Base-by-base conservation (phyloP, 805 yeast species). In the Candida caryicola region DNA sequence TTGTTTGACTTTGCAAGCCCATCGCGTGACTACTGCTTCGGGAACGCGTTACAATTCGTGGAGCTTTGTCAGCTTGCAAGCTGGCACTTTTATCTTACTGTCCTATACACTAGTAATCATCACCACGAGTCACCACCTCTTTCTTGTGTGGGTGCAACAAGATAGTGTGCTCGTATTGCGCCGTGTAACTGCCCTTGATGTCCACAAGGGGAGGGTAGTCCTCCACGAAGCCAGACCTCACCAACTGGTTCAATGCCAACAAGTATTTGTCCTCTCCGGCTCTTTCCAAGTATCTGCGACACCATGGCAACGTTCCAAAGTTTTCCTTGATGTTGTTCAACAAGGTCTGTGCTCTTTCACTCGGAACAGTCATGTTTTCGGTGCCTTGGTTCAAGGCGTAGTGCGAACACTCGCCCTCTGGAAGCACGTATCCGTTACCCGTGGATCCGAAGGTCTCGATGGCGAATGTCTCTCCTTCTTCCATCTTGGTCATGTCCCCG, bases 371-470 rank as follows among this genome's bases (percentile, higher is more conserved):
- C 29, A 59, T 37, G 39, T 51, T 52, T 54, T 47, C 59, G 12
- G 70, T 71, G 29, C 73, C 82, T 19, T 63, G 57, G 51, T 70
- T 77, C 55, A 77, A 72, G 23, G 95, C 89, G 57, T 93, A 93
- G 66, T 93, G 99, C 10, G 97, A 89, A 53, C 91, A 84, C 64
- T 93, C 99, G 32, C 99, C 99, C 44, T 80, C 83, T 5, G 80
- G 69, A 33, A 82, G 68, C 25, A 93, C 98, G 51, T 82, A 83
- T 26, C 98, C 99, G 42, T 84, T 77, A 45, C 99, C 99, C 1
- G 99, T 93, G 31, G 96, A 78, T 9, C 99, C 99, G 57, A 93
- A 93, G 2, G 99, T 93, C 67, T 93, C 99, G 56, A 93, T 91
- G 44, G 99, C 99, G 71, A 87, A 91, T 2, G 88, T 82, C 63